Conservation (phyloP, 2,329 filamentous ascomycete species). For the Bipolaris oryzae region DNA sequence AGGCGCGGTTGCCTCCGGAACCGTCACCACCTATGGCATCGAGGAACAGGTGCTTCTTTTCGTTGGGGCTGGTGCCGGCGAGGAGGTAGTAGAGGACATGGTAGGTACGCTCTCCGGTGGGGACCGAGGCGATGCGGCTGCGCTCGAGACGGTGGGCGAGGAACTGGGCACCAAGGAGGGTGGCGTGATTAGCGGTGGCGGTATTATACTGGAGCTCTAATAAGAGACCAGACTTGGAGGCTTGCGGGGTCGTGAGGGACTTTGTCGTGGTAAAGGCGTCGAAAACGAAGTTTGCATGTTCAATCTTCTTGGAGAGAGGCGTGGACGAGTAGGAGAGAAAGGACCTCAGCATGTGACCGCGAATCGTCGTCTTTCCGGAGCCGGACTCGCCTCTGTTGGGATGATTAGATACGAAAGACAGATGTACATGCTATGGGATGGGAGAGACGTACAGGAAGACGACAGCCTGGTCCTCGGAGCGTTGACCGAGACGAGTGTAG, state of each 20-base stretch:
- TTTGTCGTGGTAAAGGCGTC: constrained; percentile 97
- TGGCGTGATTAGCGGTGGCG: constrained; percentile 79
- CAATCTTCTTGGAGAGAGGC: constrained; percentile 89
- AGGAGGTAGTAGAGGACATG: constrained; percentile 95
- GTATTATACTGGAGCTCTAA: constrained; percentile 98
- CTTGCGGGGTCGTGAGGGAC: constrained; percentile 91
- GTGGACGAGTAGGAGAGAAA: constrained; percentile 90
- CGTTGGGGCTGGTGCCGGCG: constrained; percentile 85
- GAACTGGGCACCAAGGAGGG: constrained; percentile 91
- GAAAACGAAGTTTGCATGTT: constrained; percentile 92
- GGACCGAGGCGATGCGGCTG: constrained; percentile 87
- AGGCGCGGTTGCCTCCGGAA: constrained; percentile 59
- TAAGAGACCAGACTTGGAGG: constrained; percentile 93
- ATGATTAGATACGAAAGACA: constrained; percentile 10
- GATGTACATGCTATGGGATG: too few species aligned
- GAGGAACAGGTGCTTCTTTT: constrained; percentile 83
- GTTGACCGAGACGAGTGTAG: constrained; percentile 81
- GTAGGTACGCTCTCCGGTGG: constrained; percentile 95
- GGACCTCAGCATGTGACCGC: constrained; percentile 84
- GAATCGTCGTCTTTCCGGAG: constrained; percentile 92
- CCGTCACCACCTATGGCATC: constrained; percentile 58
- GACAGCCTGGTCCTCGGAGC: constrained; percentile 91
- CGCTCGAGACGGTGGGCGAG: constrained; percentile 92
- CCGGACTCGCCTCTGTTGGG: constrained; percentile 83
- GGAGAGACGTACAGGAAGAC: constrained; percentile 79